phyloP scores from a whole-genome alignment of 768 basidiomycete genomes.

The Boletus eberwhitei region DNA sequence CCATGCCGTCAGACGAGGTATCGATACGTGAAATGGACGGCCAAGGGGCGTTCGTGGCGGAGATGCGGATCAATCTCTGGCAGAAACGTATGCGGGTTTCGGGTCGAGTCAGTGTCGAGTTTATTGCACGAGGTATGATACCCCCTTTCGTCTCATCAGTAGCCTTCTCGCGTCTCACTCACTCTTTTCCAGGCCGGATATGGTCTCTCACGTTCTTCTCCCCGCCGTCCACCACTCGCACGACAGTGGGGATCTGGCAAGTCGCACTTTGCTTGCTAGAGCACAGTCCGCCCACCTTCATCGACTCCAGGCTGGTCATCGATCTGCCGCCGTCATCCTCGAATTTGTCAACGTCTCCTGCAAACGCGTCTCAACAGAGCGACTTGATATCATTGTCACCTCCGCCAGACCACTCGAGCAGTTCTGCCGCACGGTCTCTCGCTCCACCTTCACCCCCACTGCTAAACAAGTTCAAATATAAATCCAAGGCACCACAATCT shows the following conservation, averaged over 20 bases:
- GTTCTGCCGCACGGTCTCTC: background rate
- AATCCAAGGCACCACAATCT: slow-evolving; percentile 2
- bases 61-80: slow-evolving; percentile 47
- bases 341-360: background rate
- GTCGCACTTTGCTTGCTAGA: slow-evolving; percentile 51
- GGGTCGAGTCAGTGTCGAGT: slow-evolving; percentile 53
- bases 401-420: background rate
- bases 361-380: background rate
- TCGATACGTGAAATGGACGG: slow-evolving; percentile 48
- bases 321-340: slow-evolving; percentile 27
- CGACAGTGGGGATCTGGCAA: slow-evolving; percentile 32
- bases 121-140: slow-evolving; percentile 53
- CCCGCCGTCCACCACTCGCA: slow-evolving; percentile 1
- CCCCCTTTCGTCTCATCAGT: background rate
- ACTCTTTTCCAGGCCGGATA: slow-evolving; percentile 20
- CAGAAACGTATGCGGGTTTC: slow-evolving; percentile 70
- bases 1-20: slow-evolving; percentile 53
- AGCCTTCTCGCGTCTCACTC: background rate
- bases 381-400: slow-evolving; percentile 12
- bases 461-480: background rate
- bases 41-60: slow-evolving; percentile 52
- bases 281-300: slow-evolving; percentile 54
- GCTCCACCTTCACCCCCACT: background rate
- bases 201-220: slow-evolving; percentile 27
- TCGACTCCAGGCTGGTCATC: slow-evolving; percentile 52